Base-by-base conservation (phyloP, 306 rosid genomes). In the Mimosa pudica region DNA sequence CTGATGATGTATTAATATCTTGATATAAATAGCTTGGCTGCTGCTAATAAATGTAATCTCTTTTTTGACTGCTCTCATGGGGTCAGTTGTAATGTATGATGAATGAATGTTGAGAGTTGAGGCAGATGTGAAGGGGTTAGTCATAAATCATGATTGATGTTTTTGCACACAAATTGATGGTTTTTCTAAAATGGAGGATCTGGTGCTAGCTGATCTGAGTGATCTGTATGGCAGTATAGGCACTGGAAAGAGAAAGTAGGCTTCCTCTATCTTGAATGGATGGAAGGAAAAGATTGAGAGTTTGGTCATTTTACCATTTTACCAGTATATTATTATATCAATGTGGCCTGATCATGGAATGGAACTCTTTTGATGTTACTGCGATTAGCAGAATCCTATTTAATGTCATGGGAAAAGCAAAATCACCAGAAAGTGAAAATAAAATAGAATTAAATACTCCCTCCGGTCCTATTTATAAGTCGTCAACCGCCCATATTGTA, bases 1-100 rank as follows among this genome's bases (percentile, higher is more conserved):
- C 77, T 75, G 65, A 66, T 86, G 84, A 73, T 84, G 81, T 78
- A 84, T 75, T 77, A 9, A 74, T 88, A 78, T 79, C 85, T 65
- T 75, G 54, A 63, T 67, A 81, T 83, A 47, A 49, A 52, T 85
- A 79, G 84, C n/a, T 78, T 84, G 3, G 79, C 65, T 38, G 79
- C 65, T 65, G 80, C 70, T 77, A 76, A 85, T 85, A 88, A 85
- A 81, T 73, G 60, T 80, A 65, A 68, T 85, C 76, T 58, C 74
- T 67, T 73, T 7, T 38, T 38, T 38, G 3, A 2, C 5, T 5
- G 4, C 42, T 5, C 24, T 5, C 9, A 35, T 45, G 60, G 16
- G 30, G 54, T 54, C 47, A 13, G 63, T 70, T 55, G 46, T 62
- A 65, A 70, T 51, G 18, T 12, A 51, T 49, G 57, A 30, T 61